Evolutionary conservation across 495 filamentous ascomycete genomes (phyloP), one percentile per base, ranked within the genome.

Genomic region (Aspergillus diversus): DNA sequence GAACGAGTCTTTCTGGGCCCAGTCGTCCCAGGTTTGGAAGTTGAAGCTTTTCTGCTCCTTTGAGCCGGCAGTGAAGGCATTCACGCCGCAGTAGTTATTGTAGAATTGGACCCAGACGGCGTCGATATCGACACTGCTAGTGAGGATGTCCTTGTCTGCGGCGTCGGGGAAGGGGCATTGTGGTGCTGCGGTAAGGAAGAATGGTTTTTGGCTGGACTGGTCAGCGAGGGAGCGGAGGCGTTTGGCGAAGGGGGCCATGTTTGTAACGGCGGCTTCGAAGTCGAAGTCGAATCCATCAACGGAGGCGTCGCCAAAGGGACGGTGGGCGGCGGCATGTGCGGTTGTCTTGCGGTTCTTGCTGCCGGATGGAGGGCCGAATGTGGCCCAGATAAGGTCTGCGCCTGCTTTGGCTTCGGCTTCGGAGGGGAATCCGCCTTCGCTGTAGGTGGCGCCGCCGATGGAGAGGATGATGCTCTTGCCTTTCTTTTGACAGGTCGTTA

Each of bases 251-350:
- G 78, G 74, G 2, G 73, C 81, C 75, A 84, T 85, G 75, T 85
- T 63, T 63, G 70, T 49, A 53, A 77, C 66, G 64, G 73, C 66
- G 56, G 77, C 74, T 66, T 90, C 87, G 43, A 89, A 83, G 71
- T 90, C 87, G 59, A 90, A 83, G 66, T 92, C 90, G 67, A 92
- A 92, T 4, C 90, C 90, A 66, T 92, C 89, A 47, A 92, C 69
- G 33, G 82, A 75, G 31, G 86, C 83, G 15, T 82, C 67, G 17
- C 87, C 87, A 63, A 92, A 90, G 5, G 90, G 90, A 39, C 88
- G 83, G 51, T 80, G 77, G 5, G 65, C 72, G 5, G 69, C 64
- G 15, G 47, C 43, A 13, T 35, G 12, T 55, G 32, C 15, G 32
- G 53, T 17, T 48, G 31, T 27, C 21, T 13, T 49, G 32, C 34